A percentile compares a stretch with the other conserved stretches of the same genome.
Conservation (phyloP, 768 basidiomycete genomes). For the Butyriboletus loyo region DNA sequence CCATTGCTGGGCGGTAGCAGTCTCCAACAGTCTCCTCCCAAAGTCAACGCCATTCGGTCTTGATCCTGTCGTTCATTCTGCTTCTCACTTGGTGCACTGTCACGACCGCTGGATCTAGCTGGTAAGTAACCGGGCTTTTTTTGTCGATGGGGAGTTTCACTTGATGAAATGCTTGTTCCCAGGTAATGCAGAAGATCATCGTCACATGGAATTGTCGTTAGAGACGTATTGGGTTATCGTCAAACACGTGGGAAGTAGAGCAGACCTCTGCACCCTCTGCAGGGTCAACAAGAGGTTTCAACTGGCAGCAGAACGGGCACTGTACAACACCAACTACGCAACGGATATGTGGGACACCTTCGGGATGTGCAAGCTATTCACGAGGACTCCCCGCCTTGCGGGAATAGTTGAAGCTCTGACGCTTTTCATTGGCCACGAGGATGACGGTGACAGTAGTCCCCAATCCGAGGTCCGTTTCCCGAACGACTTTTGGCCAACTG, state of each 20-base stretch:
- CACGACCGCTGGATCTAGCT: background rate
- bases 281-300: constrained; percentile 57
- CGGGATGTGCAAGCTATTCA: constrained; percentile 48
- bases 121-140: constrained; percentile 6
- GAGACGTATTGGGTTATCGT: constrained; percentile 60
- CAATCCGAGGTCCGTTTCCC: constrained; percentile 19
- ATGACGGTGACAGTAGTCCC: constrained; percentile 1
- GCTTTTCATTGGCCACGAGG: constrained; percentile 37
- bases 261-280: constrained; percentile 56
- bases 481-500: constrained; percentile 46
- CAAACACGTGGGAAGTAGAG: constrained; percentile 46
- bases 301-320: constrained; percentile 49
- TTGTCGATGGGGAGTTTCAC: background rate
- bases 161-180: background rate
- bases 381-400: constrained; percentile 46
- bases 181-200: constrained; percentile 37
- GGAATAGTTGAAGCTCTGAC: constrained; percentile 52
- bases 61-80: background rate
- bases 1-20: background rate
- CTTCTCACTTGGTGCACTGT: background rate
- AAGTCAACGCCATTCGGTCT: background rate
- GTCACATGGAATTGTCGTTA: constrained; percentile 55
- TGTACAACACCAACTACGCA: constrained; percentile 59
- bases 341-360: constrained; percentile 38
- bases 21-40: background rate